Conservation (phyloP, 495 filamentous ascomycete species). For the Xeromyces bisporus region DNA sequence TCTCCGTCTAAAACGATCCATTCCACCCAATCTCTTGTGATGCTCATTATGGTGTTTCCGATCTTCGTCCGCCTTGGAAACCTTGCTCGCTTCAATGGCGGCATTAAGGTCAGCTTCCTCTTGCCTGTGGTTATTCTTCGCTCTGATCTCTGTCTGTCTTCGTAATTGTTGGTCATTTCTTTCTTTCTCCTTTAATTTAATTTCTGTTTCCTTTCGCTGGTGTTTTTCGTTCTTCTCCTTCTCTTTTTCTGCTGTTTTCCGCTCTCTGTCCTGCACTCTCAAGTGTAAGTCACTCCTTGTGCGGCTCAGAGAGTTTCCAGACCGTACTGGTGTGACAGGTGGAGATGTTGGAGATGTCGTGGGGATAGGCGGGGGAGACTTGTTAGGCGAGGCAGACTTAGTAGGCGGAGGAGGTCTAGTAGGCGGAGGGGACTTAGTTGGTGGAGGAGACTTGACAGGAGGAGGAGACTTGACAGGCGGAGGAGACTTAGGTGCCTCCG, state of each 20-base stretch:
- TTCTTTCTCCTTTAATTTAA: slow-evolving; percentile 40
- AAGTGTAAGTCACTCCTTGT: slow-evolving; percentile 31
- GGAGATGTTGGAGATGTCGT: slow-evolving; percentile 8
- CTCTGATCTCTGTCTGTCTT: slow-evolving; percentile 39
- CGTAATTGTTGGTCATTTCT: slow-evolving; percentile 47
- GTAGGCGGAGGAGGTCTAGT: slow-evolving; percentile 1
- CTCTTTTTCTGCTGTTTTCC: slow-evolving; percentile 50
- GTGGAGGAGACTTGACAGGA: slow-evolving; percentile 4
- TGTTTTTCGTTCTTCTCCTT: slow-evolving; percentile 45
- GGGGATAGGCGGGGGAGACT: slow-evolving; percentile 4
- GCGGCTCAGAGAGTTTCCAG: slow-evolving; percentile 15
- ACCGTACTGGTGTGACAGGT: slow-evolving; percentile 26
- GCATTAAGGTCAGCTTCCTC: slow-evolving; percentile 42
- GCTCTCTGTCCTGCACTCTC: slow-evolving; percentile 44
- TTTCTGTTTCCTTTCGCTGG: slow-evolving; percentile 46
- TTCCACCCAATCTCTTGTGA: slow-evolving; percentile 22
- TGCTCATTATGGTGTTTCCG: slow-evolving; percentile 15
- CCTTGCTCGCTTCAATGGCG: slow-evolving; percentile 40
- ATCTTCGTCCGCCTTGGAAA: slow-evolving; percentile 34
- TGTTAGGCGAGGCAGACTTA: too few relatives aligned
- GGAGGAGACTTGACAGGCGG: slow-evolving; percentile 3
- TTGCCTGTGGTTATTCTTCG: slow-evolving; percentile 32
- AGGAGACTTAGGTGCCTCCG: slow-evolving; percentile 5
- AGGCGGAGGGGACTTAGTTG: slow-evolving; percentile 3
- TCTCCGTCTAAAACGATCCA: slow-evolving; percentile 25